phyloP scores from a whole-genome alignment of 495 filamentous ascomycete genomes.

The Penicillium verhagenii region DNA sequence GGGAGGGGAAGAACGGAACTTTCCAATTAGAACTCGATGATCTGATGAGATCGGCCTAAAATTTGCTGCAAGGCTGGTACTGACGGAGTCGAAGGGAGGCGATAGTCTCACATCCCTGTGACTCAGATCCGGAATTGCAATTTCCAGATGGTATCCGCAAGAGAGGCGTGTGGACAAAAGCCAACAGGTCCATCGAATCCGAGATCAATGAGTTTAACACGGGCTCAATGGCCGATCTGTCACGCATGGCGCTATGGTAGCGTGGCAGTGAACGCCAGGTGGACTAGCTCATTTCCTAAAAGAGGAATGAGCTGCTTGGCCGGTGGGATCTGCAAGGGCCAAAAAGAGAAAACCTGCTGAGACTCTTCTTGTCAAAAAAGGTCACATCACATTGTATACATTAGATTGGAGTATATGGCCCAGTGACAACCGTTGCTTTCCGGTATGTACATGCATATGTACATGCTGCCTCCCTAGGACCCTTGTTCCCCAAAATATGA shows the following conservation, averaged over 20 bases:
- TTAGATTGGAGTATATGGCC: background rate
- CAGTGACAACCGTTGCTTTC: background rate
- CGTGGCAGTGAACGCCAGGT: conserved; percentile 2
- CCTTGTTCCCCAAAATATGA: too few relatives aligned
- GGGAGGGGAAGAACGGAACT: too few relatives aligned
- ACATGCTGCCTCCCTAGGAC: too few relatives aligned
- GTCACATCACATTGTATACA: background rate
- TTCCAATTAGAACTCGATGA: background rate
- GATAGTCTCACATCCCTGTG: background rate
- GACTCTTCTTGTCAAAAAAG: background rate
- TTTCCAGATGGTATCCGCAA: too few relatives aligned
- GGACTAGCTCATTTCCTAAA: background rate
- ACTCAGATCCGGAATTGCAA: background rate
- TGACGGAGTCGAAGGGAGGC: too few relatives aligned
- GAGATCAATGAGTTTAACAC: background rate
- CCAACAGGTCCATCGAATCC: background rate
- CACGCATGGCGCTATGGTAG: background rate
- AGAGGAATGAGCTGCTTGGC: background rate
- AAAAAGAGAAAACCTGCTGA: background rate
- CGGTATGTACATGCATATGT: too few relatives aligned
- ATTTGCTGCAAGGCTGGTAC: too few relatives aligned
- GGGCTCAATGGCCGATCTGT: background rate
- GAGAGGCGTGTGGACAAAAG: background rate
- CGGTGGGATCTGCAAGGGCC: background rate
- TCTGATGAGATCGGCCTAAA: background rate